Evolutionary conservation across 2,329 filamentous ascomycete genomes (phyloP), one percentile per base, ranked within the genome.

Genomic region (Diplodia corticola): DNA sequence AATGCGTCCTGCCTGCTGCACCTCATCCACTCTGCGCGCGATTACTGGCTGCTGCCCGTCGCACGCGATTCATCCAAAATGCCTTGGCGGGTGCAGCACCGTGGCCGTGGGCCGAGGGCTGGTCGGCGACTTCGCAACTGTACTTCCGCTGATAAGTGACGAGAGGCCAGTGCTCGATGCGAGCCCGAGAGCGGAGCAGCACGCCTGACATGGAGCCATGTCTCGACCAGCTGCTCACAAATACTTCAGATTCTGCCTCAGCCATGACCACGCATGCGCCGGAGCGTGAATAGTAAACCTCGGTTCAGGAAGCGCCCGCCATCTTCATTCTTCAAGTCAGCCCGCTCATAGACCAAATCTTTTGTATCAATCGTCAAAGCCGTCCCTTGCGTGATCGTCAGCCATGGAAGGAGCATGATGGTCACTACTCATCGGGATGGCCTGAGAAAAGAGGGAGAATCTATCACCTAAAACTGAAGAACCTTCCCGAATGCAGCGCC

Each of bases 401-500:
- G 57, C 57, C 44, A 17, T 63, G 33, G 28, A 44, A 51, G 46
- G 30, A 63, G 13, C 22, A 44, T 12, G 48, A 28, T 50, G 48
- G 60, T 63, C 60, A 63, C 40, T 20, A 44, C 60, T 37, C 60
- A 13, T 63, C 60, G 49, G 57, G 33, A 61, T 30, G 49, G 57
- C 40, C 37, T 61, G 35, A 64, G 50, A 49, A 64, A 64, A 55
- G 51, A 44, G 50, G 37, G 37, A 65, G 57, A 60, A 65, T 65
- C 64, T 65, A 65, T 65, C 54, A 50, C 54, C 64, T 55, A 59
- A 51, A 65, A 65, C 40, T 65, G 53, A 35, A 60, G 64, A 65
- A 46, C 54, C 64, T 50, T 59, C 54, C 64, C 64, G 64, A 65
- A 65, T 60, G 64, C 64, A 65, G 64, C 64, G 64, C 64, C 64